Base-by-base conservation (phyloP, 2,329 filamentous ascomycete species). In the Trichoderma harzianum region DNA sequence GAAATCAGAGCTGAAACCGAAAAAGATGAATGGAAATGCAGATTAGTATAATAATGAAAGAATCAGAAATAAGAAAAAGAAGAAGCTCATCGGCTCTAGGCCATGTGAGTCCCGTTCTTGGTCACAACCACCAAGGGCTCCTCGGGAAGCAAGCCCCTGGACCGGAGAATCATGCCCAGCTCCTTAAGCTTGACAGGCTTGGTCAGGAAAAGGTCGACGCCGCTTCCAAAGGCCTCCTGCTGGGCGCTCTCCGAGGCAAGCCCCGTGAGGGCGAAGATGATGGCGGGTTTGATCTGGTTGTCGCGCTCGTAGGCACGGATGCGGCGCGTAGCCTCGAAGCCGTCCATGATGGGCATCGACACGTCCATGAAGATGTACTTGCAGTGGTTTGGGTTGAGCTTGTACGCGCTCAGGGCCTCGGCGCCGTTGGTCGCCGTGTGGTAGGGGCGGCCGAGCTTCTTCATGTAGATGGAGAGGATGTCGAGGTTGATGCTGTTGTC, bases 301-400 rank as follows among this genome's bases (percentile, higher is more conserved):
- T 84, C 79, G 4, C 80, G 78, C 75, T 89, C 88, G 39, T 86
- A 80, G 1, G 82, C 80, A 1, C 87, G 82, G 16, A 89, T 88
- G n/a, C 80, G 79, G 1, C 83, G 78, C 1, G 86, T 87, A 0
- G 85, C 83, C 18, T 85, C 84, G 3, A 87, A 82, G 0, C 86
- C 86, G 72, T 89, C 84, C 76, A 89, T 85, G 3, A 88, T 78
- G 0, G 88, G 88, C 88, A 90, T 89, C 69, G 83, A 87, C 1
- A 89, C 84, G 73, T 89, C 87, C 76, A 83, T 84, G 5, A 84
- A 73, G 0, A 84, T 73, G 64, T 78, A 81, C 0, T 71, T 72
- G 28, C 76, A 82, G 0, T 75, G 66, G 0, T 74, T 73, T 0
- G 77, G 76, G 1, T 75, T 72, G 1, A 73, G 39, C n/a, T 72